Base-by-base conservation (phyloP, 306 rosid genomes). In the Prosopis cineraria region DNA sequence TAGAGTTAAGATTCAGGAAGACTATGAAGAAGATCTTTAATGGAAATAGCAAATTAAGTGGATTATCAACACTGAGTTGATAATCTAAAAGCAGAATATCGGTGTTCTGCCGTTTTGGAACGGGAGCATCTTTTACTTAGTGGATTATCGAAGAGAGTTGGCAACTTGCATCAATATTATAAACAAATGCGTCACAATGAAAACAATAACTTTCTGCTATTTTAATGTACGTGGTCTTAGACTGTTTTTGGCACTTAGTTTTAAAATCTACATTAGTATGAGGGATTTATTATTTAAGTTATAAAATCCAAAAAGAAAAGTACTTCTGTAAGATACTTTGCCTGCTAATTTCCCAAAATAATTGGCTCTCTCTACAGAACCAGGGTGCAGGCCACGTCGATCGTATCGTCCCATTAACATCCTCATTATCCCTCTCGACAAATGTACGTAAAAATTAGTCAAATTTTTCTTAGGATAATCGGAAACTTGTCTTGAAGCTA, bases 361-460 rank as follows among this genome's bases (percentile, higher is more conserved):
- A 69, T 44, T 65, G 80, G 64, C 81, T 50, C 65, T 62, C 12
- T 31, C 22, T 59, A 50, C 33, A 24, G 16, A 55, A 22, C 69
- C 16, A 34, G 16, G 33, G 30, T 58, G 73, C 84, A 22, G 86
- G 83, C 82, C 76, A 48, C 64, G 75, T 90, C 45, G 79, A 70
- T 80, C 47, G 53, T 34, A 81, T 81, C 83, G 83, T 29, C 41
- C 73, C 55, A 78, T 74, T 73, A 59, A 82, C 62, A 55, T 73
- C 80, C 71, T 56, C 47, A 68, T 58, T 37, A 47, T 7, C 75
- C 19, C 6, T 53, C 39, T 80, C 68, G 77, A 76, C 16, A 63
- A 64, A 48, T 56, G 40, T 47, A 16, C n/a, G 45, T 48, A 5
- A 69, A 84, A 82, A 71, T 58, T 5, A 24, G 81, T 76, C 74